These are phyloP conservation scores for Suillus sp. DNA, from an alignment of 768 basidiomycete species.

Conservation along the genomic window DNA sequence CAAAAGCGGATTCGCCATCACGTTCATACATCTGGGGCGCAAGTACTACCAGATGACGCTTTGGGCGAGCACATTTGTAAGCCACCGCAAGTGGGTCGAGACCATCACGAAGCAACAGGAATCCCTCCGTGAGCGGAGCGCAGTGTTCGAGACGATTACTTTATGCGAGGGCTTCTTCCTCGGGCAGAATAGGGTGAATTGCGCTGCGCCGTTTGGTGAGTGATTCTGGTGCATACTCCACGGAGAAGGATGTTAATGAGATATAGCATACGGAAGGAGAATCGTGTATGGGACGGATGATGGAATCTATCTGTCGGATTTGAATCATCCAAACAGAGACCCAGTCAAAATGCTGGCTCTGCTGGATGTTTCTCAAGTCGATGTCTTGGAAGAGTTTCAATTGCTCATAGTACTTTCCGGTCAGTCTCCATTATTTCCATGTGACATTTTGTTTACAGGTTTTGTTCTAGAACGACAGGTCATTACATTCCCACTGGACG, in stretches of 20 bases:
- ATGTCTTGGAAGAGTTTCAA: constrained; percentile 94
- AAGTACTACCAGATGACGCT: constrained; percentile 91
- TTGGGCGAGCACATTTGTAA: constrained; percentile 84
- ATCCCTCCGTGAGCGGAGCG: constrained; percentile 76
- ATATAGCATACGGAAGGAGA: constrained; percentile 72
- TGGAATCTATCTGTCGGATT: constrained; percentile 92
- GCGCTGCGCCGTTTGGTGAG: constrained; percentile 85
- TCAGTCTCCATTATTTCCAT: constrained; percentile 33
- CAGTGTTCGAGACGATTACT: constrained; percentile 81
- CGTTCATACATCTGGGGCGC: constrained; percentile 90
- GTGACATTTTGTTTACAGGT: constrained; percentile 7
- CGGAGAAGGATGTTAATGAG: constrained; percentile 6
- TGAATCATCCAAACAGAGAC: constrained; percentile 72
- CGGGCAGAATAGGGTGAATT: constrained; percentile 86
- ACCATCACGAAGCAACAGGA: constrained; percentile 89
- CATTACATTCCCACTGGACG: constrained; percentile 93
- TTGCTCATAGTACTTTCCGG: constrained; percentile 98
- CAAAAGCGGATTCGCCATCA: constrained; percentile 90
- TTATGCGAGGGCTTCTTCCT: constrained; percentile 89
- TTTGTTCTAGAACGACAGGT: constrained; percentile 80
- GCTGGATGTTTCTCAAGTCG: constrained; percentile 90
- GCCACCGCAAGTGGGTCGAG: constrained; percentile 94
- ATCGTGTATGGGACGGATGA: constrained; percentile 98
- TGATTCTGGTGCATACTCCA: constrained; percentile 26
- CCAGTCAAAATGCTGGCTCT: constrained; percentile 90